Base-by-base conservation (phyloP, 1,284 basidiomycete species). In the Ceratobasidium sp. region DNA sequence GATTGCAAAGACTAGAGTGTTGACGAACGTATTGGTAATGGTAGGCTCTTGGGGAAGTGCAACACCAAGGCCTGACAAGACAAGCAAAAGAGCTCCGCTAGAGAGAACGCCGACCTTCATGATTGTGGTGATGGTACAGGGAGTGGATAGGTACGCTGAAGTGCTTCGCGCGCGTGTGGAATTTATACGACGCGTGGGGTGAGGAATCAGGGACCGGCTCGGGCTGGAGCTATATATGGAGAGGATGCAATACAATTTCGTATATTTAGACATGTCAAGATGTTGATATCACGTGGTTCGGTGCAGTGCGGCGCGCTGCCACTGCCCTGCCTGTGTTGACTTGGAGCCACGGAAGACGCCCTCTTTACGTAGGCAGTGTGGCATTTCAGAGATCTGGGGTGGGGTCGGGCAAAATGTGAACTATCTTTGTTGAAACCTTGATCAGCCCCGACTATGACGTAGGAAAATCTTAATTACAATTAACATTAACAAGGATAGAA, bases 1-100 rank as follows among this genome's bases (percentile, higher is more conserved):
- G 18, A n/a, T 3, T 4, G 18, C 16, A 3, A n/a, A 4, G 9
- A 18, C 9, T 3, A 18, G 18, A 4, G 43, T n/a, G n/a, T 30
- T 32, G 34, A 34, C 53, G 18, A 30, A 32, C 28, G 28, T 45
- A 2, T 41, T n/a, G n/a, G n/a, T n/a, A n/a, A n/a, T 26, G 14
- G 58, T 43, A 4, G 43, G 53, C 53, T 70, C 41, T 36, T 70
- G 67, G 32, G 67, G 67, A 36, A 53, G 23, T 36, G 53, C 67
- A 46, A 28, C 53, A 18, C 36, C 64, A 45, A 43, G 14, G 26
- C 67, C 67, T 16, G 67, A 46, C n/a, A 39, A 50, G 43, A 48
- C 55, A 36, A 70, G 67, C 53, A 70, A 23, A n/a, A 70, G 67
- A 30, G 28, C 53, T 4, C 43, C 43, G 41, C 52, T 58, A 32